Conservation (phyloP, 2,329 filamentous ascomycete genomes). For the Sclerotinia borealis region DNA sequence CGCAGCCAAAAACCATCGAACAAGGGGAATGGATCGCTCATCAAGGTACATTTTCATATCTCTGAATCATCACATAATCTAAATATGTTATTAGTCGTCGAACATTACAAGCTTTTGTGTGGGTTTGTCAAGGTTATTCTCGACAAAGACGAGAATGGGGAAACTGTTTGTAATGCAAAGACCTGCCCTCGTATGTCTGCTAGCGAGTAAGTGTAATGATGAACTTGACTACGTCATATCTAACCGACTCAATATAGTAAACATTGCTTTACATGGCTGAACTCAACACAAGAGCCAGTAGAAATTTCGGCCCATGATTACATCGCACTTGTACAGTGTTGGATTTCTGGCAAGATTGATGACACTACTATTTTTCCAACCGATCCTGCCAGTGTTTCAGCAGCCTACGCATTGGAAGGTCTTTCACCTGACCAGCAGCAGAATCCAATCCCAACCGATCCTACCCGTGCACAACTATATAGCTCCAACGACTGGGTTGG, state of each 20-base stretch:
- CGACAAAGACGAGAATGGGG: conserved; percentile 72
- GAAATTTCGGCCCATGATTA: conserved; percentile 91
- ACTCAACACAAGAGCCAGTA: conserved; percentile 77
- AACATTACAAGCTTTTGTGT: conserved; percentile 83
- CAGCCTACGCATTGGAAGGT: too few relatives aligned
- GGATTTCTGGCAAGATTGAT: conserved; percentile 93
- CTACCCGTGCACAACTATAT: conserved; percentile 55
- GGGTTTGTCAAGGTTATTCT: conserved; percentile 86
- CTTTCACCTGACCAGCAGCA: conserved; percentile 57
- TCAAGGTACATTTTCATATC: conserved; percentile 58
- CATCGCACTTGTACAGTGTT: conserved; percentile 91
- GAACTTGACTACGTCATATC: background rate
- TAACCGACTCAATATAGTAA: conserved; percentile 48
- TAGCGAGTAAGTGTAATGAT: conserved; percentile 62
- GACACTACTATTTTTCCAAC: conserved; percentile 87
- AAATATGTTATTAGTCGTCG: conserved; percentile 61
- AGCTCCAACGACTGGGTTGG: conserved; percentile 72
- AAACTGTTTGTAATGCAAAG: conserved; percentile 74
- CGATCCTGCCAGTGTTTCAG: conserved; percentile 66
- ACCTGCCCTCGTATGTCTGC: conserved; percentile 91
- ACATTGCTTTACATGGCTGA: conserved; percentile 94
- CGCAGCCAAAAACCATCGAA: conserved; percentile 87
- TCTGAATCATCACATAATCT: conserved; percentile 18
- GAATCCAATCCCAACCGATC: conserved; percentile 40
- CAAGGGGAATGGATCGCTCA: conserved; percentile 94